These are phyloP conservation scores for Calonectria leucothoes DNA, from an alignment of 2,329 filamentous ascomycete species.

Conservation along the genomic window DNA sequence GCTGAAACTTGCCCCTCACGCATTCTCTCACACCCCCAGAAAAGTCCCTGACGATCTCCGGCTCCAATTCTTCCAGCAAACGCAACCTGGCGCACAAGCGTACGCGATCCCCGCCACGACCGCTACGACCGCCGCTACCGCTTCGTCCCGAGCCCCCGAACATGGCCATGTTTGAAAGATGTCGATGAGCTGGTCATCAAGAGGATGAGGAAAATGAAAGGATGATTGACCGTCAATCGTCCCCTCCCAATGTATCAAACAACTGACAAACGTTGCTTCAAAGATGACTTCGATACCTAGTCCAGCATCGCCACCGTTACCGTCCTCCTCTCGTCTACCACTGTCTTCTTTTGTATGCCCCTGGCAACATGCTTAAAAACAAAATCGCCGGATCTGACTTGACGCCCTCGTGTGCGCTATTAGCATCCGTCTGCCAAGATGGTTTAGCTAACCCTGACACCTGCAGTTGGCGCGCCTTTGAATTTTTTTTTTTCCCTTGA, in stretches of 20 bases:
- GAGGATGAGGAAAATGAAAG: constrained; percentile 22
- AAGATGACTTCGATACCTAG: not conserved
- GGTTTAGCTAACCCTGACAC: constrained; percentile 21
- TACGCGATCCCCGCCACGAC: constrained; percentile 19
- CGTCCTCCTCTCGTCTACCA: not conserved
- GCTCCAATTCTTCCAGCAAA: constrained; percentile 28
- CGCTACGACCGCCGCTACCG: constrained; percentile 26
- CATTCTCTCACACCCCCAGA: constrained; percentile 27
- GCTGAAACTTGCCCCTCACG: constrained; percentile 39
- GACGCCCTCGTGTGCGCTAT: not conserved
- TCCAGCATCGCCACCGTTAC: not conserved
- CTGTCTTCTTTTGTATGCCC: not conserved
- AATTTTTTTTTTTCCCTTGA: not conserved
- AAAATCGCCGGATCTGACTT: not conserved
- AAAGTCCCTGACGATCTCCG: constrained; percentile 41
- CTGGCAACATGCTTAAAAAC: not conserved
- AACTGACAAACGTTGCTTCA: not conserved
- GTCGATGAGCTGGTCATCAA: constrained; percentile 5
- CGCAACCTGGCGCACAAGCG: not conserved
- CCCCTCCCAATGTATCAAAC: not conserved
- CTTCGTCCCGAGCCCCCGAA: constrained; percentile 23
- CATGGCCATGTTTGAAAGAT: constrained; percentile 22
- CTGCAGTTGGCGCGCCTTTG: constrained; percentile 9
- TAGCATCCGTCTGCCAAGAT: constrained; percentile 10
- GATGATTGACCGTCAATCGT: not conserved